phyloP scores from a whole-genome alignment of 2,329 filamentous ascomycete genomes.

The Verticillium zaregamsianum region DNA sequence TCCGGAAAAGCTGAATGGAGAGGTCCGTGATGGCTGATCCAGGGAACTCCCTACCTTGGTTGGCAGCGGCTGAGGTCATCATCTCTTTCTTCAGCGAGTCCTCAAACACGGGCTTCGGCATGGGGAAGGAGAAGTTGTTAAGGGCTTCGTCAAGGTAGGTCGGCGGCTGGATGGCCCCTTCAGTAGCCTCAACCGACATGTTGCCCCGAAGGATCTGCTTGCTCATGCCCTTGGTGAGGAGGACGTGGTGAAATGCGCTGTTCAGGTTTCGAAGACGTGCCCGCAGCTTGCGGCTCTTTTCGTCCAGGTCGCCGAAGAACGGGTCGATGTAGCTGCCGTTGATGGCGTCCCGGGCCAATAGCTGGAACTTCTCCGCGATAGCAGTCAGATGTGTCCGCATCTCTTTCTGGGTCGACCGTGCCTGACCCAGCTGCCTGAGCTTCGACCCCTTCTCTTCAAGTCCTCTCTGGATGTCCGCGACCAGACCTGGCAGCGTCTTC shows the following conservation, averaged over 20 bases:
- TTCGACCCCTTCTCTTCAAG: slow-evolving; percentile 15
- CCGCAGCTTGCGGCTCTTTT: slow-evolving; percentile 17
- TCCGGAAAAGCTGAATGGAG: slow-evolving; percentile 53
- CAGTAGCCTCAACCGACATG: background rate
- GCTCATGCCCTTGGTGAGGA: slow-evolving; percentile 16
- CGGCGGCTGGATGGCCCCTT: background rate
- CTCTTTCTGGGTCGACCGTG: slow-evolving; percentile 14
- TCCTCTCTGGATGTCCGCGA: slow-evolving; percentile 22
- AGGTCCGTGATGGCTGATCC: slow-evolving; percentile 58
- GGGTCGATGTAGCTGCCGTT: slow-evolving; percentile 23
- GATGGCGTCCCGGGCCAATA: slow-evolving; percentile 20
- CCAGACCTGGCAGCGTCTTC: slow-evolving; percentile 22
- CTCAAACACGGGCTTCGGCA: slow-evolving; percentile 2
- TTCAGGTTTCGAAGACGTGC: slow-evolving; percentile 20
- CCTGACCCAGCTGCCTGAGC: slow-evolving; percentile 19
- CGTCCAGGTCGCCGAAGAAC: slow-evolving; percentile 22
- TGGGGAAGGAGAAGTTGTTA: background rate
- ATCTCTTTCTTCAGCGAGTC: slow-evolving; percentile 5
- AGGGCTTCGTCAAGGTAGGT: background rate
- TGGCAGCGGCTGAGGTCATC: slow-evolving; percentile 32
- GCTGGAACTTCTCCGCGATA: slow-evolving; percentile 17
- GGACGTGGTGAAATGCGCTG: slow-evolving; percentile 15
- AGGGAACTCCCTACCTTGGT: slow-evolving; percentile 51
- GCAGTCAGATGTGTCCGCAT: slow-evolving; percentile 20
- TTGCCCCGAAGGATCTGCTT: background rate